Conservation (phyloP, 2,329 filamentous ascomycete species). For the Bimuria novae-zelandiae region DNA sequence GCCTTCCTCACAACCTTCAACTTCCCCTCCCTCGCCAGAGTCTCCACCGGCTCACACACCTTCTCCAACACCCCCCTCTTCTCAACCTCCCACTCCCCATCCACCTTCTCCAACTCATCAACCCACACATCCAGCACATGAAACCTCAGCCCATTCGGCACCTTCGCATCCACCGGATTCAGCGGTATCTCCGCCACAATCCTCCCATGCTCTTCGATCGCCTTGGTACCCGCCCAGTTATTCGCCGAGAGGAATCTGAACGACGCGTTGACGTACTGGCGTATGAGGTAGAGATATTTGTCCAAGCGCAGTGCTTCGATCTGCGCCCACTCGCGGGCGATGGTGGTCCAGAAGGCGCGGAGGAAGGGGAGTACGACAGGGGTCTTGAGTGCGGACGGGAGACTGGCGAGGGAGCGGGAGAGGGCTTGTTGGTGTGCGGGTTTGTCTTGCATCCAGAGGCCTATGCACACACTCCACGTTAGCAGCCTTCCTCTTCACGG, state of each 20-base stretch:
- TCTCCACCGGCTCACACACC: constrained; percentile 61
- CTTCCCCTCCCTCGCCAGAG: constrained; percentile 60
- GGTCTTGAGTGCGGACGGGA: constrained; percentile 64
- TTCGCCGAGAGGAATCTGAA: constrained; percentile 57
- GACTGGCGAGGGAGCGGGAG: constrained; percentile 73
- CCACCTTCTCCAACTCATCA: constrained; percentile 80
- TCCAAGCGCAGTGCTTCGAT: constrained; percentile 69
- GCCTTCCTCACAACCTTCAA: constrained; percentile 74
- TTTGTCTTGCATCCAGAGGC: constrained; percentile 91
- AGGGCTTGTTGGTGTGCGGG: constrained; percentile 85
- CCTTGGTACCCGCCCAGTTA: constrained; percentile 44
- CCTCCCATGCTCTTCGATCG: constrained; percentile 51
- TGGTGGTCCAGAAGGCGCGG: constrained; percentile 58
- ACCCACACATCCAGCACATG: constrained; percentile 91
- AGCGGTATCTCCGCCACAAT: constrained; percentile 55
- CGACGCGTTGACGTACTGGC: constrained; percentile 75
- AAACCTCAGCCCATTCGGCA: constrained; percentile 82
- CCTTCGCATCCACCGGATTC: constrained; percentile 56
- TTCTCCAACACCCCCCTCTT: constrained; percentile 48
- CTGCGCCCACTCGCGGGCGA: constrained; percentile 55
- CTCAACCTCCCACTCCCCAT: constrained; percentile 50
- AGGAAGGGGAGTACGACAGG: constrained; percentile 50
- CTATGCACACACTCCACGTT: no score
- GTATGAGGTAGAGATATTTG: constrained; percentile 87
- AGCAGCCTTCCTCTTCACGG: no score